phyloP scores from a whole-genome alignment of 768 basidiomycete genomes.

The Tricholoma terreum region DNA sequence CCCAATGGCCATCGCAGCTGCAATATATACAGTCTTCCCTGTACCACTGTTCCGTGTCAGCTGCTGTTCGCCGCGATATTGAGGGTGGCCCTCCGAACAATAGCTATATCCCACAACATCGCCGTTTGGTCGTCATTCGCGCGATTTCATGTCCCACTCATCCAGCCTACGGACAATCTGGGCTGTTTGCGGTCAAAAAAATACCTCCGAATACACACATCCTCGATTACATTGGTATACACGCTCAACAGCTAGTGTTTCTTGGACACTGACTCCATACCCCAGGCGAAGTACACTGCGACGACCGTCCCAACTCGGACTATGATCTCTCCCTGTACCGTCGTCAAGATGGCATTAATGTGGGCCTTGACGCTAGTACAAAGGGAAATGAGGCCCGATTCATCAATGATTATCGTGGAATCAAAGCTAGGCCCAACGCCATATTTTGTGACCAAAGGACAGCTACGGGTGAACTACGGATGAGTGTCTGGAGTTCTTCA shows the following conservation, averaged over 20 bases:
- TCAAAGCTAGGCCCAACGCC: slow-evolving; percentile 67
- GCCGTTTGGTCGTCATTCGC: slow-evolving; percentile 51
- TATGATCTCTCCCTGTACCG: slow-evolving; percentile 86
- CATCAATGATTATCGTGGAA: slow-evolving; percentile 86
- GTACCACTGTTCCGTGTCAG: slow-evolving; percentile 59
- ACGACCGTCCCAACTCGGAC: slow-evolving; percentile 70
- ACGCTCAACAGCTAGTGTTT: not conserved
- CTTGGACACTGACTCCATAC: slow-evolving; percentile 5
- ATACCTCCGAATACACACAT: slow-evolving; percentile 66
- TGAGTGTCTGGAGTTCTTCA: slow-evolving; percentile 69
- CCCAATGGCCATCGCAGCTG: slow-evolving; percentile 45
- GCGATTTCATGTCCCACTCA: slow-evolving; percentile 53
- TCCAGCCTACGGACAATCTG: slow-evolving; percentile 76
- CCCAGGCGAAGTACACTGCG: slow-evolving; percentile 76
- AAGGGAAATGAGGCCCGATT: slow-evolving; percentile 89
- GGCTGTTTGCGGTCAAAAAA: slow-evolving; percentile 75
- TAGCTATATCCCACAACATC: slow-evolving; percentile 5
- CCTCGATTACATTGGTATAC: slow-evolving; percentile 64
- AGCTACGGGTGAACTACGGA: slow-evolving; percentile 59
- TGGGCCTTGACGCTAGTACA: slow-evolving; percentile 73
- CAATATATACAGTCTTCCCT: slow-evolving; percentile 49
- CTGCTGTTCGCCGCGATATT: slow-evolving; percentile 38
- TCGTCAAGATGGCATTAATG: slow-evolving; percentile 49
- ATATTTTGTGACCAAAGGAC: slow-evolving; percentile 59
- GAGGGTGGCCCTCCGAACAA: slow-evolving; percentile 15